These are phyloP conservation scores for Chrysanthemum seticuspe DNA, from an alignment of 129 eudicot species.

Conservation along the genomic window DNA sequence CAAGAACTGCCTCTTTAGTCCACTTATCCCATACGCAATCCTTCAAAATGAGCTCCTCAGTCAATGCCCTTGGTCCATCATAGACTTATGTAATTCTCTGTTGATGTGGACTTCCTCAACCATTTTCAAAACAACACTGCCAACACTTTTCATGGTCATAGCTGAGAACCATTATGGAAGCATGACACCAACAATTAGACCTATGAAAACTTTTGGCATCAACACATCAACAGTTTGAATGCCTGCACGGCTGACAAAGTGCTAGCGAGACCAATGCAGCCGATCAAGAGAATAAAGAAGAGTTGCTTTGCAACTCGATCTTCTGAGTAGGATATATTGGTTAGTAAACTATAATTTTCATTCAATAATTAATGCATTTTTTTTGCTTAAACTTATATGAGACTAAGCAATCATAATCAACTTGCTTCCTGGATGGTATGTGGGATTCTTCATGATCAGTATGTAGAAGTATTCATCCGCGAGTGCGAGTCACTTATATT, in stretches of 20 bases:
- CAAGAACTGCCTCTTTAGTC: constrained; percentile 48
- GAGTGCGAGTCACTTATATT: constrained; percentile 1
- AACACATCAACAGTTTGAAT: constrained; percentile 71
- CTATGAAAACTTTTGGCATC: constrained; percentile 88
- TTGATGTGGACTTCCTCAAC: constrained; percentile 68
- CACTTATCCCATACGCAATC: constrained; percentile 86
- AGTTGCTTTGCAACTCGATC: no score
- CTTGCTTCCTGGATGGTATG: constrained; percentile 90
- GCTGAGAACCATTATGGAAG: constrained; percentile 97
- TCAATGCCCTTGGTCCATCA: constrained; percentile 42
- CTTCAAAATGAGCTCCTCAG: constrained; percentile 70
- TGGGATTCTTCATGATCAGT: constrained; percentile 80
- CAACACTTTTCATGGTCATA: constrained; percentile 98
- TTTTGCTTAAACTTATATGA: no score
- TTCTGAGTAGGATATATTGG: no score
- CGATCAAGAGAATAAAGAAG: no score
- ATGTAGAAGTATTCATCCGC: constrained; percentile 76
- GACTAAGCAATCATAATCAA: constrained; percentile 53
- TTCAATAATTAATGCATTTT: no score
- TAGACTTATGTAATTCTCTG: no score
- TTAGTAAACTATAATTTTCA: no score
- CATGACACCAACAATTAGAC: constrained; percentile 85
- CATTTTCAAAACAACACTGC: constrained; percentile 86
- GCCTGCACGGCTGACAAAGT: constrained; percentile 74
- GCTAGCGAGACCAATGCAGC: constrained; percentile 77